Evolutionary conservation across 257 asterid genomes (phyloP).

Genomic region (Solanum bulbocastanum): DNA sequence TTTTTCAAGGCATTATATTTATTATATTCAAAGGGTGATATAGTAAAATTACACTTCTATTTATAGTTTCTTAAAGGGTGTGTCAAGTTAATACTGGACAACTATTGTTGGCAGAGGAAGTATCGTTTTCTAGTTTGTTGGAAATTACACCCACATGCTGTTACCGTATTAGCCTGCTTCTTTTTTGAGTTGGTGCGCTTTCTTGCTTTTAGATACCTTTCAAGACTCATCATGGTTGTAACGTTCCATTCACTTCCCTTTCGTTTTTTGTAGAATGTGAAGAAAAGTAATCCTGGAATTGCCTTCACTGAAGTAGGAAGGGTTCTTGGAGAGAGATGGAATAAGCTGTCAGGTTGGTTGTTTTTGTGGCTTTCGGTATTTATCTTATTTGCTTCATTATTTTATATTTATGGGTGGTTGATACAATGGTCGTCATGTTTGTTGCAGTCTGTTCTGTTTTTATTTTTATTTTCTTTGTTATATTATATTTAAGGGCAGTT

Average conservation of each 20-base stretch:
- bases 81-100: too few species aligned
- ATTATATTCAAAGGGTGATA: too few species aligned
- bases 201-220: neutral
- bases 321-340: constrained; percentile 87
- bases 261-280: constrained; percentile 40
- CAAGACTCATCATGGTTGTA: neutral
- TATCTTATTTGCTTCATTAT: neutral
- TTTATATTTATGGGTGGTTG: neutral
- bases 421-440: neutral
- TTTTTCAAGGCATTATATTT: too few species aligned
- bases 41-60: too few species aligned
- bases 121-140: neutral
- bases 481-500: neutral
- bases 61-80: too few species aligned
- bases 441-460: constrained; percentile 17
- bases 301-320: constrained; percentile 64
- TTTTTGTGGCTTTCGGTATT: constrained; percentile 12
- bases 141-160: neutral
- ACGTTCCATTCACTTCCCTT: neutral
- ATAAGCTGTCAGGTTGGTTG: constrained; percentile 66
- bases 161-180: neutral
- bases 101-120: too few species aligned
- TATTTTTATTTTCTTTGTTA: neutral
- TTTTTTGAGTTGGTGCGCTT: neutral
- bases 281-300: constrained; percentile 75